These are phyloP conservation scores for Biancaea sappan DNA, from an alignment of 306 rosid genomes.

Conservation along the genomic window DNA sequence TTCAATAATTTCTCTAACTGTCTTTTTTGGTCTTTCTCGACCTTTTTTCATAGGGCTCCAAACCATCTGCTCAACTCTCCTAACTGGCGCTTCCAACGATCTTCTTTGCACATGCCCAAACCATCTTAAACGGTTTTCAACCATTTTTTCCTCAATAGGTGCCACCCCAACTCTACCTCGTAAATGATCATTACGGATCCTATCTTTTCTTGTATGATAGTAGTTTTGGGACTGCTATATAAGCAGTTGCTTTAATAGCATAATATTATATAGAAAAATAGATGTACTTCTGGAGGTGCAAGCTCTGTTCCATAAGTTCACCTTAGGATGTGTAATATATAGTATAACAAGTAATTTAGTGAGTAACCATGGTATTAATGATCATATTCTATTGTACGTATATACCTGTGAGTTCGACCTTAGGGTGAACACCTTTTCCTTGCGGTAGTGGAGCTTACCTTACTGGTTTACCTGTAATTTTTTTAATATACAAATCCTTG, in stretches of 20 bases:
- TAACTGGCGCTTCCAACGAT: too few relatives aligned
- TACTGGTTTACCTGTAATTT: neutral
- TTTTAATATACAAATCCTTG: neutral
- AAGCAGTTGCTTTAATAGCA: neutral
- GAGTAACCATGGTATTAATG: conserved; percentile 5
- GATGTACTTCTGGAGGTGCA: conserved; percentile 5
- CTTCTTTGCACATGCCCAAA: too few relatives aligned
- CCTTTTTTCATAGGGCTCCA: too few relatives aligned
- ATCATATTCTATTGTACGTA: conserved; percentile 14
- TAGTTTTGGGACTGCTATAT: neutral
- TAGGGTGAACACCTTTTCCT: neutral
- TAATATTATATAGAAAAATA: neutral
- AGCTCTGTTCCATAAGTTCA: neutral
- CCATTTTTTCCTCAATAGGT: too few relatives aligned
- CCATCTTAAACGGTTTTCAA: too few relatives aligned
- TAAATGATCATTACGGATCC: too few relatives aligned
- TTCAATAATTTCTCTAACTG: too few relatives aligned
- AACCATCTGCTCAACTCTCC: too few relatives aligned
- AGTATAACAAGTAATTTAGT: neutral
- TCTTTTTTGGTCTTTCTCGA: too few relatives aligned
- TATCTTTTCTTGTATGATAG: too few relatives aligned
- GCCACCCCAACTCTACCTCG: too few relatives aligned
- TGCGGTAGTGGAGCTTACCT: neutral
- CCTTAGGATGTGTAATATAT: conserved; percentile 6
- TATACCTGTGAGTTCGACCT: conserved; percentile 11